Evolutionary conservation across 768 basidiomycete species (phyloP), one percentile per base, ranked within the genome.

Genomic region (Lentinula edodes): DNA sequence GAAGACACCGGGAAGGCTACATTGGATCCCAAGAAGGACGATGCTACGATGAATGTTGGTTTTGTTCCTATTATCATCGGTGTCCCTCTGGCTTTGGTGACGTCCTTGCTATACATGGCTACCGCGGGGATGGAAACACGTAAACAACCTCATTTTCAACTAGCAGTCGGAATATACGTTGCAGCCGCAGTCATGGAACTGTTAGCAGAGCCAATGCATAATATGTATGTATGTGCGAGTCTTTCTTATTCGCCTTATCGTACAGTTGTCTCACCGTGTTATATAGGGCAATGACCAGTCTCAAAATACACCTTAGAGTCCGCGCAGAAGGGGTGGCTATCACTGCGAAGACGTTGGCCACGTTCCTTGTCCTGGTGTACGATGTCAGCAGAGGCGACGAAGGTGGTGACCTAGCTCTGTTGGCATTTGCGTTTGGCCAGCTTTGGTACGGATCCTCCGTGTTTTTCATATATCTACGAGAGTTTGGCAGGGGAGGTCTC

Each of bases 361-460:
- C 94, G 0, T 88, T 97, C 63, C 64, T 81, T 4, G 75, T 86
- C 2, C 77, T 98, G 32, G 70, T 87, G 1, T 75, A 79, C 61
- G 84, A 86, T 67, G 70, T 74, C 65, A 65, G 38, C 36, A 69
- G 59, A 65, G 63, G 46, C 23, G 66, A 61, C 35, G 67, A 39
- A 28, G 52, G 69, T 8, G 79, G 80, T 15, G 73, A 79, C 5
- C 74, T 83, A 61, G 84, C 90, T 6, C 79, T 98, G 42, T 67
- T 93, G 39, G 92, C 91, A 0, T 98, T 98, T 70, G 95, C 93
- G 1, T 59, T 84, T 0, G 97, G 97, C 3, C 96, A 98, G 72
- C 66, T 90, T 5, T 80, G 79, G 1, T 98, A 96, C 68, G 86
- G 88, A 9, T 58, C 77, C 0, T 74, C 78, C 15, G 73, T 93